Base-by-base conservation (phyloP, 805 yeast genomes). In the Pichia membranifaciens region DNA sequence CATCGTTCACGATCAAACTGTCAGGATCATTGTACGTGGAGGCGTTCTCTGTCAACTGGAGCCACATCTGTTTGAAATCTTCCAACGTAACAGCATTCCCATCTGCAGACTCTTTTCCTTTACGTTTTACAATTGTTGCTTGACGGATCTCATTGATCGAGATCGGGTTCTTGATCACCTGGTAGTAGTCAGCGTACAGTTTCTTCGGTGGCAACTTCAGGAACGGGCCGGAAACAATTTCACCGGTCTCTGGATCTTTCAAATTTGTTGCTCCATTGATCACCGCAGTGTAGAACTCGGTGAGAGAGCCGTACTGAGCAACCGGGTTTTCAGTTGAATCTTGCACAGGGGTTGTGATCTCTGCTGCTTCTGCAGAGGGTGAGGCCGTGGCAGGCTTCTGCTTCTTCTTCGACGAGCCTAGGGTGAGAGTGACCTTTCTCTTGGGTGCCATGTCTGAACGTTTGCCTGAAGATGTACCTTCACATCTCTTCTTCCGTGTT, bases 151-250 rank as follows among this genome's bases (percentile, higher is more conserved):
- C 91, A 48, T 77, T 73, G 13, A 87, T 63, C 0, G 95, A 82
- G 2, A 85, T 77, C 2, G 96, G 95, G 20, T 67, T 66, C 45
- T 69, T 64, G 41, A 87, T 79, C 44, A 78, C 69, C 51, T 76
- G 74, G 59, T 80, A 85, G 61, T 87, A 87, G 59, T 87, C 95
- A 0, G 95, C 87, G 57, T 83, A 87, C 36, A 76, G 64, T 59
- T 83, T 81, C 54, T 81, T 77, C 23, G 84, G 73, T 5, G 96
- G 96, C 36, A 87, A 68, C 57, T 77, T 79, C 49, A 79, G 61
- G 64, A 87, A 87, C 62, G 78, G 77, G 51, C 75, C 68, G 42
- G 65, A 48, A 45, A 69, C 57, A 60, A 49, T 66, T 62, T 54
- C 71, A n/a, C 40, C 49, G 3, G 52, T 41, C 9, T 34, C 25